Conservation (phyloP, 345 rosid genomes). For the Linum tenue region DNA sequence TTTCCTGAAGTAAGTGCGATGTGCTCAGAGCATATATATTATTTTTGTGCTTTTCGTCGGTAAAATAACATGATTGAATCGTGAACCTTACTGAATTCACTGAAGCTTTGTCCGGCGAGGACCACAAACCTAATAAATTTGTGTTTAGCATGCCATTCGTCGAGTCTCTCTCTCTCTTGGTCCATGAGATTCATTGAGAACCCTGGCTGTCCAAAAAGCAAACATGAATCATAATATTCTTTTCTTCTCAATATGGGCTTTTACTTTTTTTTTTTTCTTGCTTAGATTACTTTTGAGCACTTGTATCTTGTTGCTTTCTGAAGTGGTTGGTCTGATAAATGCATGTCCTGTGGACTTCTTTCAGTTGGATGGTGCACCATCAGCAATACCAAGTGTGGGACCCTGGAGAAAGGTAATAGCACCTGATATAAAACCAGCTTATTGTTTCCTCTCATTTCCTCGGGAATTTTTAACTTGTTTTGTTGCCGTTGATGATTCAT, state of each 20-base stretch:
- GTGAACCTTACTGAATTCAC: not conserved
- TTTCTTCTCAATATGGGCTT: not conserved
- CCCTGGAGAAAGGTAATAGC: slow-evolving; percentile 90
- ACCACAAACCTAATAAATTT: not conserved
- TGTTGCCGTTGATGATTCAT: not conserved
- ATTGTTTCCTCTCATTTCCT: not conserved
- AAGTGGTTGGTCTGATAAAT: not conserved
- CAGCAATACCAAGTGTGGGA: slow-evolving; percentile 66
- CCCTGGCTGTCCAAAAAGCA: not conserved
- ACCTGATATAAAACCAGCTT: not conserved
- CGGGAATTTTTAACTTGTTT: not conserved
- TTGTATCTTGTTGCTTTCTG: not conserved
- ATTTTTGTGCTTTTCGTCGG: not conserved
- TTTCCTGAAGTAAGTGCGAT: slow-evolving; percentile 78
- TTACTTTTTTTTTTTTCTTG: not conserved
- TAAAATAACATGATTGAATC: not conserved
- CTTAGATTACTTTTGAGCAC: not conserved
- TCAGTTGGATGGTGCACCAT: slow-evolving; percentile 54
- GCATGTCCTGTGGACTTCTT: slow-evolving; percentile 13
- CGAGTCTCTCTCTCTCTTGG: not conserved
- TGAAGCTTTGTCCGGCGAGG: not conserved
- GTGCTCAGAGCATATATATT: not conserved
- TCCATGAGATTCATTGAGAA: not conserved
- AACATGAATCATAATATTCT: not conserved
- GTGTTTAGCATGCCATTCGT: too few species aligned